These are phyloP conservation scores for Pestalotiopsis sp. DNA, from an alignment of 2,329 filamentous ascomycete genomes.

Conservation along the genomic window DNA sequence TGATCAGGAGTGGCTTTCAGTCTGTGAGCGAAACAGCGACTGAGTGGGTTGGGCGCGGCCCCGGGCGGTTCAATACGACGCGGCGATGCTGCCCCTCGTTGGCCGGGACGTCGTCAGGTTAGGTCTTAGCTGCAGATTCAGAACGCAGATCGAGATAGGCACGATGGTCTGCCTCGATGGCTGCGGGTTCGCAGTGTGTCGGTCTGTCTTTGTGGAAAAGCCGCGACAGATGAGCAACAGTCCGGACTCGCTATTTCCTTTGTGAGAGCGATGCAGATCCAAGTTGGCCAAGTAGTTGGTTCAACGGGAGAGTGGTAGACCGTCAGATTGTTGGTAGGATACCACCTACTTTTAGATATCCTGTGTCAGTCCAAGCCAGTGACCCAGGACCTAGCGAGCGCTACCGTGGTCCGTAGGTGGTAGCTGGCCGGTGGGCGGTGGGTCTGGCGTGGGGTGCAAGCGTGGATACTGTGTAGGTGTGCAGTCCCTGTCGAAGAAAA, in stretches of 20 bases:
- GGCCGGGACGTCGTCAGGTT: background rate
- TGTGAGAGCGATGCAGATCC: background rate
- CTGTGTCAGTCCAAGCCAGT: background rate
- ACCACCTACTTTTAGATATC: background rate
- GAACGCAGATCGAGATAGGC: conserved; percentile 17
- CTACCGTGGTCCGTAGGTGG: background rate
- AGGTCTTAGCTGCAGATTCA: background rate
- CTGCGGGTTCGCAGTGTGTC: conserved; percentile 15
- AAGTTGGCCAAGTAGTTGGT: background rate
- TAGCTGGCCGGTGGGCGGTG: background rate
- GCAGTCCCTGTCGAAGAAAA: background rate
- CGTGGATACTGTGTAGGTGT: background rate
- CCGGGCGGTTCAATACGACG: conserved; percentile 10
- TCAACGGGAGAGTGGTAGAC: background rate
- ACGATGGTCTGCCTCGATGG: conserved; percentile 6
- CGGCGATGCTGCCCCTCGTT: conserved; percentile 12
- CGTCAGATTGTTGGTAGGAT: background rate
- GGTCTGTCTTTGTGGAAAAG: background rate
- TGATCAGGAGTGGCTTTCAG: background rate
- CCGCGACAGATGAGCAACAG: background rate
- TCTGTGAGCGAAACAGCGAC: conserved; percentile 2
- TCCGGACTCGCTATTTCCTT: background rate
- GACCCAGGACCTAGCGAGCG: background rate
- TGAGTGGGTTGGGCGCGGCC: conserved; percentile 9
- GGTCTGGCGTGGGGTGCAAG: background rate